A percentile compares a stretch with the other conserved stretches of the same genome.
phyloP scores from a whole-genome alignment of 1,284 basidiomycete genomes.

The Cutaneotrichosporon daszewskae region DNA sequence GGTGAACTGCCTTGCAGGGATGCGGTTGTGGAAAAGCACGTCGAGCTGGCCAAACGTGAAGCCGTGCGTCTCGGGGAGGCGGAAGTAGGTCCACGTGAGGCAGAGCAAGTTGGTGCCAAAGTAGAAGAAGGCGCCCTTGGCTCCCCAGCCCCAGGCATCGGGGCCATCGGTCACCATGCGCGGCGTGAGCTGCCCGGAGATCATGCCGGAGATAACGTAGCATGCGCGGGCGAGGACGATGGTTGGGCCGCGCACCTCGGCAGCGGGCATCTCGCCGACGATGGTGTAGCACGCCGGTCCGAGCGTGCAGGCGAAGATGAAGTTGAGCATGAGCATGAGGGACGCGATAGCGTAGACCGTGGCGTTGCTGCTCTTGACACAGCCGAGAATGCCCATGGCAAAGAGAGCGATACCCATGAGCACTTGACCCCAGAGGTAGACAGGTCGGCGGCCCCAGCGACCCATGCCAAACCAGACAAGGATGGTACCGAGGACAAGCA shows the following conservation, averaged over 20 bases:
- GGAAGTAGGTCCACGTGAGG: conserved; percentile 10
- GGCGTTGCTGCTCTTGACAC: background rate
- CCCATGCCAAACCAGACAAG: conserved; percentile 30
- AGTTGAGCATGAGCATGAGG: conserved; percentile 29
- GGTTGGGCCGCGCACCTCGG: conserved; percentile 44
- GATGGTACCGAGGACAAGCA: conserved; percentile 35
- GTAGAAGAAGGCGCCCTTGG: conserved; percentile 13
- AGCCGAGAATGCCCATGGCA: conserved; percentile 2
- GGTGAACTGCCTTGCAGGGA: conserved; percentile 35
- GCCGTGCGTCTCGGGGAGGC: conserved; percentile 23
- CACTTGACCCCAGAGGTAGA: conserved; percentile 43
- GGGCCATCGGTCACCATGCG: conserved; percentile 45
- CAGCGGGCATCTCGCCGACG: conserved; percentile 15
- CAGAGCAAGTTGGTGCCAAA: conserved; percentile 4
- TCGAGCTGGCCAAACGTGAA: conserved; percentile 34
- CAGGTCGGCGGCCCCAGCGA: conserved; percentile 43
- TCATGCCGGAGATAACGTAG: conserved; percentile 46
- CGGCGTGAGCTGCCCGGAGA: conserved; percentile 39
- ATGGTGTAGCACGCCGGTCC: conserved; percentile 25
- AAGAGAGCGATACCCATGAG: background rate
- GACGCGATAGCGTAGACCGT: conserved; percentile 21
- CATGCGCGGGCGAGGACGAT: conserved; percentile 49
- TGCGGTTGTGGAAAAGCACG: conserved; percentile 33
- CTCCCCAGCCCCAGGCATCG: conserved; percentile 13
- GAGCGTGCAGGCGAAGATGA: conserved; percentile 26